phyloP scores from a whole-genome alignment of 2,329 filamentous ascomycete species.

The Microsporum audouinii region DNA sequence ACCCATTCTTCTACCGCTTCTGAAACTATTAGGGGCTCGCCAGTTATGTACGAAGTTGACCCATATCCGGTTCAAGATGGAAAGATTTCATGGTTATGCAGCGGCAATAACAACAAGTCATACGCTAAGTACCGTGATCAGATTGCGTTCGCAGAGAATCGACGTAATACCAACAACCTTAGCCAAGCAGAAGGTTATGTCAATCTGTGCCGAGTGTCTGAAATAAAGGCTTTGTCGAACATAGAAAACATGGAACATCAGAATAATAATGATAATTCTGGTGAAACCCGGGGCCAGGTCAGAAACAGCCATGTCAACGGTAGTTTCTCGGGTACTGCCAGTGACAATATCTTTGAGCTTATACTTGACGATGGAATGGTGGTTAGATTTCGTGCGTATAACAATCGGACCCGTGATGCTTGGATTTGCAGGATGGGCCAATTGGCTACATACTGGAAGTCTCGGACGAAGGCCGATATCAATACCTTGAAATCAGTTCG shows the following conservation, averaged over 20 bases:
- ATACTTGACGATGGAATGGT: conserved; percentile 50
- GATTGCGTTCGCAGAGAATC: conserved; percentile 48
- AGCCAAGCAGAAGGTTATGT: conserved; percentile 53
- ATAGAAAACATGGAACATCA: conserved; percentile 44
- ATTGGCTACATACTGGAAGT: conserved; percentile 52
- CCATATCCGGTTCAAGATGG: conserved; percentile 47
- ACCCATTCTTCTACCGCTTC: conserved; percentile 42
- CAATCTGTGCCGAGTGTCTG: conserved; percentile 46
- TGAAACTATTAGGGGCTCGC: conserved; percentile 46
- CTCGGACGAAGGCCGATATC: conserved; percentile 45
- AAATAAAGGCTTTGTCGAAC: conserved; percentile 45
- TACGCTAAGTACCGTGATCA: conserved; percentile 43
- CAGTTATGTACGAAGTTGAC: conserved; percentile 50
- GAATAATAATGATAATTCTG: conserved; percentile 42
- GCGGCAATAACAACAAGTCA: conserved; percentile 30
- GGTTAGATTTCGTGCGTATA: conserved; percentile 50
- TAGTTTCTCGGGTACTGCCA: conserved; percentile 35
- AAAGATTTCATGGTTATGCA: conserved; percentile 46
- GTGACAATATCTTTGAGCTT: conserved; percentile 46
- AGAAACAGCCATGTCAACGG: conserved; percentile 24
- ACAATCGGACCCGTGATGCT: conserved; percentile 46
- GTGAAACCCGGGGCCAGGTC: conserved; percentile 44
- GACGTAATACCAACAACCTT: conserved; percentile 48
- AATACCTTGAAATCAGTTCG: conserved; percentile 47
- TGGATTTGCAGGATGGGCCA: conserved; percentile 50